Conservation (phyloP, 805 yeast species). For the Ogataea polymorpha region DNA sequence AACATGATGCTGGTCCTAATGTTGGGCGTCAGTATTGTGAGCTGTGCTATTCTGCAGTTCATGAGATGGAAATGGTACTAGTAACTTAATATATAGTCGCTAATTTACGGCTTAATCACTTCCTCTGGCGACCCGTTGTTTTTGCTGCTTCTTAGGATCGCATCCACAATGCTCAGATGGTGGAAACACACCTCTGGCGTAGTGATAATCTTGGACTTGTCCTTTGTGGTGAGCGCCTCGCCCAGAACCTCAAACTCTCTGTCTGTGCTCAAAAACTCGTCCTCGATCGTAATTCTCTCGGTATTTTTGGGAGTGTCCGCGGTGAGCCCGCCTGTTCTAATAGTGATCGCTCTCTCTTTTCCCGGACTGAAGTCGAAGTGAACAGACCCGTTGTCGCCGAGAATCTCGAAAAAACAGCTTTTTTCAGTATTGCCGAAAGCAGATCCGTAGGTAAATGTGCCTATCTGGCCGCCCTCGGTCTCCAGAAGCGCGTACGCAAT, state of each 20-base stretch:
- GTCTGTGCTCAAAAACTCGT: constrained; percentile 40
- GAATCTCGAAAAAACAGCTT: constrained; percentile 60
- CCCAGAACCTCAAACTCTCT: constrained; percentile 49
- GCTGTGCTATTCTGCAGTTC: constrained; percentile 37
- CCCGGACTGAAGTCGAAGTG: constrained; percentile 62
- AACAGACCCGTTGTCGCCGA: constrained; percentile 78
- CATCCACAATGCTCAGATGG: constrained; percentile 87
- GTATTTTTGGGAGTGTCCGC: constrained; percentile 45
- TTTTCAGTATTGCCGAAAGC: constrained; percentile 82
- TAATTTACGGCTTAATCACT: constrained; percentile 28
- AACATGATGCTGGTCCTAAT: constrained; percentile 83
- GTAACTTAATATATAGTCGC: neutral
- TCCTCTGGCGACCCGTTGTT: constrained; percentile 38
- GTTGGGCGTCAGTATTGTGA: constrained; percentile 67
- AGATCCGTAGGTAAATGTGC: constrained; percentile 85
- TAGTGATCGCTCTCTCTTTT: constrained; percentile 37
- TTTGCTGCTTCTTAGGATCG: constrained; percentile 69
- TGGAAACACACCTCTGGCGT: constrained; percentile 85
- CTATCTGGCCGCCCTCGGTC: constrained; percentile 60
- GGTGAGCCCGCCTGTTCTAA: constrained; percentile 50
- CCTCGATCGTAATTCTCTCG: constrained; percentile 38
- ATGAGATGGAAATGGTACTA: constrained; percentile 13
- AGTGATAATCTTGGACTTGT: constrained; percentile 22
- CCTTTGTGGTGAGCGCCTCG: constrained; percentile 28
- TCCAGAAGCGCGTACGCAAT: constrained; percentile 67